phyloP scores from a whole-genome alignment of 495 filamentous ascomycete species.

The Venustampulla echinocandica region DNA sequence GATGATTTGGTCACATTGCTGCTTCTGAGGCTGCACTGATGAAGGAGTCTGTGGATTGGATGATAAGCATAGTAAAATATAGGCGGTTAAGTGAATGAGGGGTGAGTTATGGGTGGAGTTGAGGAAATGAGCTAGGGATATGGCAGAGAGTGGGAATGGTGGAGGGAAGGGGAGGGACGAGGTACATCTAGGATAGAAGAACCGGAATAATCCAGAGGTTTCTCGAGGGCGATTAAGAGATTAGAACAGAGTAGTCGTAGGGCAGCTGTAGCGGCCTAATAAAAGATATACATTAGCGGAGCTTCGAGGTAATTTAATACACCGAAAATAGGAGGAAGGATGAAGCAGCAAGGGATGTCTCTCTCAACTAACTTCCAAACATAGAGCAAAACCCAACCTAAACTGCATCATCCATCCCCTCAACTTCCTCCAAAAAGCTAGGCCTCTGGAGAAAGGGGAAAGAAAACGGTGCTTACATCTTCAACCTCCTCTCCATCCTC shows the following conservation, averaged over 20 bases:
- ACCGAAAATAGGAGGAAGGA: too few relatives aligned
- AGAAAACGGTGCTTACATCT: constrained; percentile 11
- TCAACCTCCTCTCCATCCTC: constrained; percentile 17
- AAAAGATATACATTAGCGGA: not conserved
- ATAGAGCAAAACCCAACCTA: not conserved
- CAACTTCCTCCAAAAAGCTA: not conserved
- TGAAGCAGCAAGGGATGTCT: too few relatives aligned
- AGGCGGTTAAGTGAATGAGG: not conserved
- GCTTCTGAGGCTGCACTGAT: not conserved
- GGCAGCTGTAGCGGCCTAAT: constrained; percentile 13
- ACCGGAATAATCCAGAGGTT: constrained; percentile 1
- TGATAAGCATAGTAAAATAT: not conserved
- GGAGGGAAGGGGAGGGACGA: constrained; percentile 2
- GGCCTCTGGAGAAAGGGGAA: constrained; percentile 2
- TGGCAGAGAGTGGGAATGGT: not conserved
- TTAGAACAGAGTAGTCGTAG: constrained; percentile 10
- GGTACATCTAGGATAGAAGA: not conserved
- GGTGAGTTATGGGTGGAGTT: not conserved
- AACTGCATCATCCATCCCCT: not conserved
- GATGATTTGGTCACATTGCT: constrained; percentile 7
- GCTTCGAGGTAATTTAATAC: not conserved
- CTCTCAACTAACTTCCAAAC: too few relatives aligned
- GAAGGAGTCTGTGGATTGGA: not conserved
- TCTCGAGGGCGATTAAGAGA: constrained; percentile 17
- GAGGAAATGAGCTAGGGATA: not conserved